A percentile compares a stretch with the other conserved stretches of the same genome.
Evolutionary conservation across 2,329 filamentous ascomycete species (phyloP).

Genomic region (Aureobasidium sp.): DNA sequence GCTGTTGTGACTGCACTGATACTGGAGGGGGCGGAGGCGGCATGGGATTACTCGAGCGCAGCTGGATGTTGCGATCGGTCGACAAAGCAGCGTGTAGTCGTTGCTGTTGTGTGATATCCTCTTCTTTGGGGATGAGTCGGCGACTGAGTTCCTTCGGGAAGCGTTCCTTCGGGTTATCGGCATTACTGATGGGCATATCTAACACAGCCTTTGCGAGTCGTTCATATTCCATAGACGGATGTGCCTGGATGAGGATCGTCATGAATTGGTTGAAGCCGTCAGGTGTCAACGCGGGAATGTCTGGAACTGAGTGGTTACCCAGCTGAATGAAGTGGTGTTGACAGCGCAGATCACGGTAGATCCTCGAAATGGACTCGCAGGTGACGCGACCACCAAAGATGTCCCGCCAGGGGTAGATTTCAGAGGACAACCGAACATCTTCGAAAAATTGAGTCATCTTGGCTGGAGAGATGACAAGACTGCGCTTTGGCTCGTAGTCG

Average conservation of each 20-base stretch:
- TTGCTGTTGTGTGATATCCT: slow-evolving; percentile 52
- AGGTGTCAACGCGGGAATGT: slow-evolving; percentile 41
- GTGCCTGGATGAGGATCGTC: slow-evolving; percentile 63
- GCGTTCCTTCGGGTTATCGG: slow-evolving; percentile 58
- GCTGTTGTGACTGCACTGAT: slow-evolving; percentile 1
- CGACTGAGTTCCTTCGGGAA: slow-evolving; percentile 74
- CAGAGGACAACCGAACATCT: slow-evolving; percentile 55
- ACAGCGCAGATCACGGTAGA: slow-evolving; percentile 43
- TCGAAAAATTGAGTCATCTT: slow-evolving; percentile 72
- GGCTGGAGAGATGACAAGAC: slow-evolving; percentile 64
- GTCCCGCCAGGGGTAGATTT: slow-evolving; percentile 58
- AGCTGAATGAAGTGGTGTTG: slow-evolving; percentile 44
- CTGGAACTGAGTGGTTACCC: slow-evolving; percentile 35
- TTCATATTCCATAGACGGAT: slow-evolving; percentile 67
- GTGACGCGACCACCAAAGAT: slow-evolving; percentile 40
- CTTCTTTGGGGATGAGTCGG: slow-evolving; percentile 58
- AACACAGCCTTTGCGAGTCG: slow-evolving; percentile 62
- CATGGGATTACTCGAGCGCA: slow-evolving; percentile 32
- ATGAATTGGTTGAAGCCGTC: slow-evolving; percentile 55
- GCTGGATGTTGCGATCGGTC: slow-evolving; percentile 43
- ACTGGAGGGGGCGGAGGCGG: slow-evolving; percentile 27
- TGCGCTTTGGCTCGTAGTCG: slow-evolving; percentile 59
- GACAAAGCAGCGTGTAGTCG: slow-evolving; percentile 55
- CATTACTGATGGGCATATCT: slow-evolving; percentile 63
- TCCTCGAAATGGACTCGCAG: slow-evolving; percentile 35